phyloP scores from a whole-genome alignment of 1,284 basidiomycete species.

The Cryptococcus depauperatus region DNA sequence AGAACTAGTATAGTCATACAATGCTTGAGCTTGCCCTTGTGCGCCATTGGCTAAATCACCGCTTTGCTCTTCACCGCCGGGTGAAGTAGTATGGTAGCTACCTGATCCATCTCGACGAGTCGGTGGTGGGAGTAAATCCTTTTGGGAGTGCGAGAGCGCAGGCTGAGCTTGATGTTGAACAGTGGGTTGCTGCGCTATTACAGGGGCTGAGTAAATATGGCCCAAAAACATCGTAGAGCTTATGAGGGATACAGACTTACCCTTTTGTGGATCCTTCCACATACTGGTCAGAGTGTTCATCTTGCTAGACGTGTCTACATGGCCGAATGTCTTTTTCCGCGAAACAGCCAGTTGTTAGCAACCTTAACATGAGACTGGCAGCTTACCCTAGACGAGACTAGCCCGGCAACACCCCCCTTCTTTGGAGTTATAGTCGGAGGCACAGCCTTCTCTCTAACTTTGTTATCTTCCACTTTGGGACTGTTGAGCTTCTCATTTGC shows the following conservation, averaged over 20 bases:
- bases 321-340: constrained; percentile 27
- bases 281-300: constrained; percentile 30
- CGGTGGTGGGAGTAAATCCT: constrained; percentile 19
- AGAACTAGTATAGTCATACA: constrained; percentile 37
- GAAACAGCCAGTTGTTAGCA: background rate
- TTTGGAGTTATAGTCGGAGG: constrained; percentile 16
- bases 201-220: background rate
- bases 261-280: constrained; percentile 34
- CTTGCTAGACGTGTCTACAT: constrained; percentile 28
- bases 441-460: constrained; percentile 1
- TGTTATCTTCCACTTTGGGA: constrained; percentile 2
- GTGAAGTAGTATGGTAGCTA: constrained; percentile 1
- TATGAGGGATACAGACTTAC: constrained; percentile 6
- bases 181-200: background rate
- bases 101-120: constrained; percentile 11
- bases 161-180: constrained; percentile 2
- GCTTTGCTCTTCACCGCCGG: background rate
- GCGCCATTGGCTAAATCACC: background rate
- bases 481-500: constrained; percentile 17
- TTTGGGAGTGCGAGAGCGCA: constrained; percentile 8
- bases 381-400: constrained; percentile 20
- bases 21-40: constrained; percentile 30
- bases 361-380: background rate
- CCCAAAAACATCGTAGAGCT: background rate
- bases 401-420: constrained; percentile 20